phyloP scores from a whole-genome alignment of 1,284 basidiomycete genomes.

The Leccinum fuscescens region DNA sequence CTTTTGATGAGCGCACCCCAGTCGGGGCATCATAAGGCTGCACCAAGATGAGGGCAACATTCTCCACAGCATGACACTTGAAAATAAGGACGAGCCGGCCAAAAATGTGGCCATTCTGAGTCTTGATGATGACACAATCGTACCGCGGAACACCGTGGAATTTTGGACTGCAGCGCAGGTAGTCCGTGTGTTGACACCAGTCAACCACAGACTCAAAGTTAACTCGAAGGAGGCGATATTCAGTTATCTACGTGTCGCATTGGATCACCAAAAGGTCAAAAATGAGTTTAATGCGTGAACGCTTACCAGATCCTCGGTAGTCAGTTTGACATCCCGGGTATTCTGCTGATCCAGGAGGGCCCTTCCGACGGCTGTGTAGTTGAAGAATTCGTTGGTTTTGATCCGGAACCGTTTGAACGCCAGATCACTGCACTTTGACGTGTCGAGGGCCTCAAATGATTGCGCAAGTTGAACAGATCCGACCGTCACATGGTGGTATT shows the following conservation, averaged over 20 bases:
- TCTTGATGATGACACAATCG: slow-evolving; percentile 27
- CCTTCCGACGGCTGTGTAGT: background rate
- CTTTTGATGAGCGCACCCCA: slow-evolving; percentile 11
- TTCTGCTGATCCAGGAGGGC: no score
- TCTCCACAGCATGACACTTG: slow-evolving; percentile 7
- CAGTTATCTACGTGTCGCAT: background rate
- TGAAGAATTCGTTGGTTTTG: slow-evolving; percentile 22
- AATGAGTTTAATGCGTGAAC: no score
- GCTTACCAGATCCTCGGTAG: no score
- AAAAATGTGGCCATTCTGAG: slow-evolving; percentile 14
- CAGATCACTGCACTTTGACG: slow-evolving; percentile 2
- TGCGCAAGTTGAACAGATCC: background rate
- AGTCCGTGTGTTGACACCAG: slow-evolving; percentile 24
- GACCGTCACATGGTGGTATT: background rate
- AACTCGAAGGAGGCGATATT: slow-evolving; percentile 23
- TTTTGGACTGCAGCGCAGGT: slow-evolving; percentile 25
- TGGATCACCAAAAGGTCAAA: no score
- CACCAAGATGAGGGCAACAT: slow-evolving; percentile 23
- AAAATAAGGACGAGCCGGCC: slow-evolving; percentile 26
- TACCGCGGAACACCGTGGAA: slow-evolving; percentile 27
- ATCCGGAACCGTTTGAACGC: slow-evolving; percentile 23
- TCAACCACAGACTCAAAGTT: slow-evolving; percentile 30
- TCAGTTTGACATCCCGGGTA: no score
- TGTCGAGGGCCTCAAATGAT: slow-evolving; percentile 21
- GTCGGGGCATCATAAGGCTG: slow-evolving; percentile 20